Evolutionary conservation across 2,329 filamentous ascomycete species (phyloP), one percentile per base, ranked within the genome.

Genomic region (Pseudocercospora macadamiae): DNA sequence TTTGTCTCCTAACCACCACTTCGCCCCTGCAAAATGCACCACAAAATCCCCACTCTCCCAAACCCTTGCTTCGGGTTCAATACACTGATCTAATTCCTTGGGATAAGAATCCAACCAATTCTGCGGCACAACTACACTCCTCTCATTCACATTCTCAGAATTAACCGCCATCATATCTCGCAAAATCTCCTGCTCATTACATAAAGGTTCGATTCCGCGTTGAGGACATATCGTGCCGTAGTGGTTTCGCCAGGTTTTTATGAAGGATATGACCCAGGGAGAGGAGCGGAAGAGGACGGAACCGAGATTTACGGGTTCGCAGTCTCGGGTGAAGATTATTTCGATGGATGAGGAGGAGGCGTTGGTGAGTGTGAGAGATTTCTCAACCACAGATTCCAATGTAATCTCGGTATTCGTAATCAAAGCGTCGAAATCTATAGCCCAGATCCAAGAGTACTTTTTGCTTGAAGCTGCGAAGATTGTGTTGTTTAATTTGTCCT

Each of bases 1-100:
- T 16, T 69, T 71, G 48, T 75, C 68, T 12, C 76, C 66, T 56
- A 76, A 73, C 42, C 42, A 45, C 19, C 74, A 75, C 73, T 74
- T 76, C 6, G 75, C 75, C 7, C 75, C 75, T 1, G 75, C 74
- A 57, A 77, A 77, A 65, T 77, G 75, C n/a, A 77, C 34, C 28
- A 75, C 59, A 9, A 57, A 53, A 39, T 57, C 55, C 3, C 55
- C 55, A n/a, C 19, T 23, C 32, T 53, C 37, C 55, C 55, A 57
- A 16, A 42, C 28, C 48, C 55, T 57, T 21, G 16, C 19, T 3
- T 73, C 53, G 6, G 49, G 65, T 49, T 76, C 75, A 51, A 66
- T 75, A 63, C 75, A 78, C 2, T 62, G 62, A 34, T 32, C 21
- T 1, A 78, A 74, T 54, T 78, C 75, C 23, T 70, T 47, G 2